Percentiles rank a stretch among this genome's conserved stretches.
phyloP scores from a whole-genome alignment of 495 filamentous ascomycete genomes.

The Penicillium tannophilum region DNA sequence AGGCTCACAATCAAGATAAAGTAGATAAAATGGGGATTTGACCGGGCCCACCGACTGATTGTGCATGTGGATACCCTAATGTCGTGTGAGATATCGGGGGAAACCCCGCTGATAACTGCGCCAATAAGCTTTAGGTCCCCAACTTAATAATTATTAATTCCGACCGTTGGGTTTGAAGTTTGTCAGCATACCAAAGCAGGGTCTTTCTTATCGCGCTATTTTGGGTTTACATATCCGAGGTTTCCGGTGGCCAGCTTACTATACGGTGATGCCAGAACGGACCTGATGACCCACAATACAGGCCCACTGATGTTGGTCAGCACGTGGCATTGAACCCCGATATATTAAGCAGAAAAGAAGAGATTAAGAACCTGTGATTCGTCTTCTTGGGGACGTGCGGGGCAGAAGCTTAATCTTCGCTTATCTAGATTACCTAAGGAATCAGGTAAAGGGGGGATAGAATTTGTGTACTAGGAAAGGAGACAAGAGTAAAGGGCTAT shows the following conservation, averaged over 20 bases:
- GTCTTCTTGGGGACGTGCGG: too few relatives aligned
- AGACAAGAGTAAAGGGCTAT: too few relatives aligned
- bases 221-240: not conserved
- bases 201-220: not conserved
- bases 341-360: too few relatives aligned
- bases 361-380: too few relatives aligned
- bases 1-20: not conserved
- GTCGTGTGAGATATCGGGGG: not conserved
- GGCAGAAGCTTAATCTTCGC: too few relatives aligned
- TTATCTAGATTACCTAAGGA: too few relatives aligned
- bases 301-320: too few relatives aligned
- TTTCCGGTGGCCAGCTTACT: not conserved
- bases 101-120: slow-evolving; percentile 14
- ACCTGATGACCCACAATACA: too few relatives aligned
- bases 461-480: too few relatives aligned
- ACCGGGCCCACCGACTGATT: not conserved
- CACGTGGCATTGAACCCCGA: too few relatives aligned
- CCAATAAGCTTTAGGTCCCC: not conserved
- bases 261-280: too few relatives aligned
- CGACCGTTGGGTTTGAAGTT: not conserved
- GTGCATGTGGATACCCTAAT: not conserved
- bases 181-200: not conserved
- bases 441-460: too few relatives aligned
- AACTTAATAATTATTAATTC: slow-evolving; percentile 4
- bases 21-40: not conserved